Conservation (phyloP, 306 rosid species). For the Dalbergia cultrata region DNA sequence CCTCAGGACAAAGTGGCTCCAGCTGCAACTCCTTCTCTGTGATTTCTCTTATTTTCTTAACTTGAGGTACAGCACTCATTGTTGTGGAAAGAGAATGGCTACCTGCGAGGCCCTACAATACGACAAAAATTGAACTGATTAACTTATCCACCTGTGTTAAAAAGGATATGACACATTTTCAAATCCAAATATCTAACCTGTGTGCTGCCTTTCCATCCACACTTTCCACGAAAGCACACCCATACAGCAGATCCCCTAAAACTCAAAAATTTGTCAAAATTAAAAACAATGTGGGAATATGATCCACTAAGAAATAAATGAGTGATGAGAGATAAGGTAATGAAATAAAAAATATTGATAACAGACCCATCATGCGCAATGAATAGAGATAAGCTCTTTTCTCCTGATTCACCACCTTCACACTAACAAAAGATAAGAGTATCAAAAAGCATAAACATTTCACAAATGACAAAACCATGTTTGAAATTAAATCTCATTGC, state of each 20-base stretch:
- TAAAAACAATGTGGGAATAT: slow-evolving; percentile 29
- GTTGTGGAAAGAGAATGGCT: slow-evolving; percentile 42
- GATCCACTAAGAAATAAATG: slow-evolving; percentile 24
- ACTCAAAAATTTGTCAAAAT: slow-evolving; percentile 41
- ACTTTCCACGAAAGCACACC: slow-evolving; percentile 81
- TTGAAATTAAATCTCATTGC: neutral
- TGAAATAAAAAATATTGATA: slow-evolving; percentile 39
- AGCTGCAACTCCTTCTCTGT: slow-evolving; percentile 69
- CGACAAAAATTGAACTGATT: slow-evolving; percentile 37
- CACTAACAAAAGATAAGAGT: slow-evolving; percentile 60
- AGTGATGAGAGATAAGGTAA: neutral
- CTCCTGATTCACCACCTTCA: slow-evolving; percentile 76
- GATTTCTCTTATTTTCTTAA: slow-evolving; percentile 65
- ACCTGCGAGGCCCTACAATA: slow-evolving; percentile 73
- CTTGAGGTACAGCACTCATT: slow-evolving; percentile 13
- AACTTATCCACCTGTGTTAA: slow-evolving; percentile 28
- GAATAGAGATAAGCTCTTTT: slow-evolving; percentile 69
- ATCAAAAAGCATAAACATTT: slow-evolving; percentile 18
- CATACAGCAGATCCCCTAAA: slow-evolving; percentile 76
- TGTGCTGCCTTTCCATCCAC: slow-evolving; percentile 90
- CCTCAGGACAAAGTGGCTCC: slow-evolving; percentile 92
- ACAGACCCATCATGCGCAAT: slow-evolving; percentile 75
- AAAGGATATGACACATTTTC: neutral
- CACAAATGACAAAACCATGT: neutral
- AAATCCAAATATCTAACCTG: slow-evolving; percentile 61